Evolutionary conservation across 768 basidiomycete genomes (phyloP).

Genomic region (Rhodosporidiobolus odoratus): DNA sequence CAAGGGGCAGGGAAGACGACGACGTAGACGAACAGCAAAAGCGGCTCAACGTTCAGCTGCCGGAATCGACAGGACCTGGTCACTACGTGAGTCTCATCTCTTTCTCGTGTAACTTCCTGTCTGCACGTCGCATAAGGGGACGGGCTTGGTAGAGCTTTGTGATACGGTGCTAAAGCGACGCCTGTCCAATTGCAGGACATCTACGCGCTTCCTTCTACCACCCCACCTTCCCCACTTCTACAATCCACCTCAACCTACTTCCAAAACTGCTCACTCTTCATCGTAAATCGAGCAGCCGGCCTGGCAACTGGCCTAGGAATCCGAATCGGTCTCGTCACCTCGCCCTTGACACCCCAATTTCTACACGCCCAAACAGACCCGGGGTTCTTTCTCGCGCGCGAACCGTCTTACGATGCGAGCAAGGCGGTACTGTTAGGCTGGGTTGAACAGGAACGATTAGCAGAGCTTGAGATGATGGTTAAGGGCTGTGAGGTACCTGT

Average conservation of each 20-base stretch:
- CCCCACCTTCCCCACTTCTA: constrained; percentile 17
- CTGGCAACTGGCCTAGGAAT: constrained; percentile 32
- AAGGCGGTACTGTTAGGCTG: constrained; percentile 33
- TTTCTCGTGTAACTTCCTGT: background rate
- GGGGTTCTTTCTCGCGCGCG: constrained; percentile 27
- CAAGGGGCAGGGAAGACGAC: constrained; percentile 12
- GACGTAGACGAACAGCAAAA: constrained; percentile 14
- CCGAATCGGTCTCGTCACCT: constrained; percentile 15
- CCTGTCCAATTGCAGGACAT: constrained; percentile 21
- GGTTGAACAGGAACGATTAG: constrained; percentile 34
- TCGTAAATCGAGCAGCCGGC: constrained; percentile 35
- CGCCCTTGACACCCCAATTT: background rate
- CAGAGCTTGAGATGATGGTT: constrained; percentile 22
- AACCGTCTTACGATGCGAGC: constrained; percentile 20
- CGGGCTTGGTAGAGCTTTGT: too few relatives aligned
- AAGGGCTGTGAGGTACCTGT: constrained; percentile 11
- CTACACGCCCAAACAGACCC: constrained; percentile 20
- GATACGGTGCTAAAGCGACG: background rate
- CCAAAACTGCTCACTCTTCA: constrained; percentile 25
- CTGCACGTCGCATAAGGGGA: background rate
- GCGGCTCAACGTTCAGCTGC: constrained; percentile 1
- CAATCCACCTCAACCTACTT: constrained; percentile 10
- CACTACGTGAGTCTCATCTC: constrained; percentile 22
- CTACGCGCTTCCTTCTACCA: constrained; percentile 28
- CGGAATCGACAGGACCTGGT: background rate